Conservation (phyloP, 148 eudicot genomes). For the Rhododendron simsii region DNA sequence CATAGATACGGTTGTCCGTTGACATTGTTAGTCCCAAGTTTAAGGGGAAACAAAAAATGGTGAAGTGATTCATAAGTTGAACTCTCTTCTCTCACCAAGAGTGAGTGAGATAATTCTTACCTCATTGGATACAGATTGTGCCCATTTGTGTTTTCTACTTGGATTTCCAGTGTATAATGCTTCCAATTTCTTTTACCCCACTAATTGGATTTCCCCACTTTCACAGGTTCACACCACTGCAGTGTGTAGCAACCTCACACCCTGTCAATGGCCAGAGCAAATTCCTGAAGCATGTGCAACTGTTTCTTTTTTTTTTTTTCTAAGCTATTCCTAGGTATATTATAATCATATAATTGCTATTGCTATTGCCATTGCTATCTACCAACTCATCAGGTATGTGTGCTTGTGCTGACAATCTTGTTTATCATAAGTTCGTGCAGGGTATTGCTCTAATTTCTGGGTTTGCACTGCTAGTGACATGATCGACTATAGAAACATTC, state of each 20-base stretch:
- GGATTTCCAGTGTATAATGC: background rate
- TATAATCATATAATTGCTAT: background rate
- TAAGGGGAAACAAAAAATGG: background rate
- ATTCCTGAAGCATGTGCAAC: background rate
- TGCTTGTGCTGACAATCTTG: background rate
- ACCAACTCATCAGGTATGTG: background rate
- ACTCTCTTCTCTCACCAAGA: background rate
- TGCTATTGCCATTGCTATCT: background rate
- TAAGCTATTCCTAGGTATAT: background rate
- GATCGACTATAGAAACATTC: background rate
- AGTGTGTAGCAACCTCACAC: background rate
- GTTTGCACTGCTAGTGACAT: background rate
- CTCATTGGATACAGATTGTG: background rate
- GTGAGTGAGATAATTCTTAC: background rate
- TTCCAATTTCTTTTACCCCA: background rate
- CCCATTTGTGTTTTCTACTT: background rate
- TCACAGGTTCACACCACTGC: background rate
- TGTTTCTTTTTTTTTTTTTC: background rate
- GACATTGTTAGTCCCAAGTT: background rate
- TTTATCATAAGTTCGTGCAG: background rate
- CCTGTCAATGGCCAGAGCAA: background rate
- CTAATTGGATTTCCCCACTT: background rate
- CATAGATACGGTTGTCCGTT: background rate
- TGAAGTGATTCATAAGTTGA: background rate
- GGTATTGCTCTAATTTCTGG: background rate